Evolutionary conservation across 2,329 filamentous ascomycete genomes (phyloP).

Genomic region (Trichoderma semiorbis): DNA sequence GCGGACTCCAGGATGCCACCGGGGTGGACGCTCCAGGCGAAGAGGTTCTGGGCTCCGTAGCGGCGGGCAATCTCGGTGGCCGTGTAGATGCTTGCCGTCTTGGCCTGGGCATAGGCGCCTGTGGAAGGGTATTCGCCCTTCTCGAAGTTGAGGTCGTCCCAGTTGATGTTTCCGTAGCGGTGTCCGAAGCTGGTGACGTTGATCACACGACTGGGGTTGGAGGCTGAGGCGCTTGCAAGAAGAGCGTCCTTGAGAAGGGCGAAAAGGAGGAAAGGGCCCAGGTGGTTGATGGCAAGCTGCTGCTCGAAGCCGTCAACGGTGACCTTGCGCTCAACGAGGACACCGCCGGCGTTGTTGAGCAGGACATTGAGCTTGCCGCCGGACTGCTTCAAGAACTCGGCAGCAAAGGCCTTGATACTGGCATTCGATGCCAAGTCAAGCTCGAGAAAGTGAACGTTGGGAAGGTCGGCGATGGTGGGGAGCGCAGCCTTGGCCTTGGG

Average conservation of each 20-base stretch:
- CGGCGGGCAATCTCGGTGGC: slow-evolving; percentile 47
- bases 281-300: slow-evolving; percentile 52
- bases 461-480: slow-evolving; percentile 13
- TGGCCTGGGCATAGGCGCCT: slow-evolving; percentile 41
- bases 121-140: neutral
- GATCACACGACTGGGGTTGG: slow-evolving; percentile 10
- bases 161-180: slow-evolving; percentile 31
- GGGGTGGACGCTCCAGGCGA: slow-evolving; percentile 43
- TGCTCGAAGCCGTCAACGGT: slow-evolving; percentile 28
- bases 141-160: slow-evolving; percentile 35
- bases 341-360: slow-evolving; percentile 24
- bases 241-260: slow-evolving; percentile 26
- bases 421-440: slow-evolving; percentile 27
- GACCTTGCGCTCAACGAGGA: slow-evolving; percentile 17
- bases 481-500: slow-evolving; percentile 21
- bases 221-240: neutral
- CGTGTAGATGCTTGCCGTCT: slow-evolving; percentile 39
- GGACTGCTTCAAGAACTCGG: slow-evolving; percentile 18
- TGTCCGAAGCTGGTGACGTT: slow-evolving; percentile 29
- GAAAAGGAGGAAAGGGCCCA: slow-evolving; percentile 53
- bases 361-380: slow-evolving; percentile 24
- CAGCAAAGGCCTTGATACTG: slow-evolving; percentile 25
- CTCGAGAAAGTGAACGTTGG: slow-evolving; percentile 19
- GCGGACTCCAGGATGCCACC: slow-evolving; percentile 36
- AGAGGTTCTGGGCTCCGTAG: slow-evolving; percentile 40